phyloP scores from a whole-genome alignment of 2,329 filamentous ascomycete genomes.

The Whalleya microplaca region DNA sequence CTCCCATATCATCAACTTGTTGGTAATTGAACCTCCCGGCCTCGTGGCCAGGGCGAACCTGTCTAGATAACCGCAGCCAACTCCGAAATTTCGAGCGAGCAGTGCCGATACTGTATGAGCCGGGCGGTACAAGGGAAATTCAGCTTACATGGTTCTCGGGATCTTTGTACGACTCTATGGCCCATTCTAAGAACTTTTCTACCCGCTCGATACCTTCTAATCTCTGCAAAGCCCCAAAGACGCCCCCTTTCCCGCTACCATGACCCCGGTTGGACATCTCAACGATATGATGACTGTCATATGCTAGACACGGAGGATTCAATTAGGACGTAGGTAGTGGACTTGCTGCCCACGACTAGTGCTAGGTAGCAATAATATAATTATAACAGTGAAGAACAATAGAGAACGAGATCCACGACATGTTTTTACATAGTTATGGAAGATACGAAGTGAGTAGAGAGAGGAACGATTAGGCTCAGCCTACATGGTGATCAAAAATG shows the following conservation, averaged over 20 bases:
- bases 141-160: conserved; percentile 16
- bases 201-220: conserved; percentile 10
- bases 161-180: conserved; percentile 6
- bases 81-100: background rate
- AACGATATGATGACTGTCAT: background rate
- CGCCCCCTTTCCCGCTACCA: background rate
- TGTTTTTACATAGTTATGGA: too few relatives aligned
- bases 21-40: background rate
- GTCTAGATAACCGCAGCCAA: background rate
- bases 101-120: too few relatives aligned
- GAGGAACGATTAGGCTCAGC: too few relatives aligned
- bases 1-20: background rate
- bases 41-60: background rate
- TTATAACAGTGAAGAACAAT: too few relatives aligned
- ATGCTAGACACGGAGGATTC: background rate
- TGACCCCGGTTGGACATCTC: background rate
- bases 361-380: too few relatives aligned
- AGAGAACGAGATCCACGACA: too few relatives aligned
- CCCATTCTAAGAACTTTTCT: conserved; percentile 13
- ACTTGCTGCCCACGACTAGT: too few relatives aligned
- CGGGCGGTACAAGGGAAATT: background rate
- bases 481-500: too few relatives aligned
- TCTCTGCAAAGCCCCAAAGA: background rate
- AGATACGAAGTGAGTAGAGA: too few relatives aligned
- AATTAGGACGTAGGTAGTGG: background rate